Conservation (phyloP, 2,329 filamentous ascomycete genomes). For the Arthrobotrys sphaeroides region DNA sequence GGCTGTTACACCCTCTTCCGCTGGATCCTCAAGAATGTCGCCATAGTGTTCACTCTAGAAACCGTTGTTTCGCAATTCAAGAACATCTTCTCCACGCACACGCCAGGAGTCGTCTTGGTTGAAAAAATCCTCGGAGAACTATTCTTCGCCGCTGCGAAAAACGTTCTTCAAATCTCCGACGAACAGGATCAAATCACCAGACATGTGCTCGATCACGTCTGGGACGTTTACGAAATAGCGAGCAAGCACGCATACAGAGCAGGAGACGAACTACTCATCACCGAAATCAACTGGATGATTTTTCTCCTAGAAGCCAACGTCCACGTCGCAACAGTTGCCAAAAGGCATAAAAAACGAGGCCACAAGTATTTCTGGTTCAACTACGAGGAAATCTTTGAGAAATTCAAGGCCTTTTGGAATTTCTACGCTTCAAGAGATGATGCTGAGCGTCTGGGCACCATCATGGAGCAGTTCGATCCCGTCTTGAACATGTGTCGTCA, state of each 20-base stretch:
- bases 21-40: conserved; percentile 23
- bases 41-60: neutral
- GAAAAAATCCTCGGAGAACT: conserved; percentile 12
- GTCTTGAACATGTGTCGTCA: neutral
- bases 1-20: conserved; percentile 15
- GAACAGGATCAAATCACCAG: neutral
- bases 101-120: neutral
- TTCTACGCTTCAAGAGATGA: conserved; percentile 6
- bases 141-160: conserved; percentile 9
- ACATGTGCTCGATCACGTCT: neutral
- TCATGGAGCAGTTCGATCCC: conserved; percentile 4
- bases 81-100: neutral
- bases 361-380: neutral
- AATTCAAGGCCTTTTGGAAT: conserved; percentile 2
- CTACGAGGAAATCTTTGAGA: neutral
- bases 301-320: conserved; percentile 11
- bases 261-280: conserved; percentile 18
- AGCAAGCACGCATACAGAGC: neutral
- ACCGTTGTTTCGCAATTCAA: neutral
- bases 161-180: neutral
- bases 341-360: neutral
- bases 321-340: neutral
- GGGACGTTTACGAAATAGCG: neutral
- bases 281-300: conserved; percentile 3
- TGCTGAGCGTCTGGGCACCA: conserved; percentile 5